These are phyloP conservation scores for Pseudogymnoascus sp. DNA, from an alignment of 2,329 filamentous ascomycete species.

Conservation along the genomic window DNA sequence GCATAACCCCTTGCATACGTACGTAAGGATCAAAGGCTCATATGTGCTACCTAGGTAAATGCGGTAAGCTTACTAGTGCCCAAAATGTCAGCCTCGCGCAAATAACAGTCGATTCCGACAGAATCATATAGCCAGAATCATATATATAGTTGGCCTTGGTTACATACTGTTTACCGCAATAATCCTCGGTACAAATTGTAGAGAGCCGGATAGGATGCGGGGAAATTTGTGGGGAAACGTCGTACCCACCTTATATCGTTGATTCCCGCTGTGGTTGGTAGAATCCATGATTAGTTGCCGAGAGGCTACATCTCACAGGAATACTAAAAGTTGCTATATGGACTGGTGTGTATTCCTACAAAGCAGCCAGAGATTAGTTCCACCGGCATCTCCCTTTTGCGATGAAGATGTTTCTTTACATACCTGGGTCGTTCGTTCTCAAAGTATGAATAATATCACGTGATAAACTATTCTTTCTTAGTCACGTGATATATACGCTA, in stretches of 20 bases:
- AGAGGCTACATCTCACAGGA: background rate
- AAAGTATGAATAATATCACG: background rate
- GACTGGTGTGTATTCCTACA: background rate
- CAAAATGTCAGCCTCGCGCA: background rate
- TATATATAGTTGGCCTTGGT: background rate
- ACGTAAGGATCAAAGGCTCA: background rate
- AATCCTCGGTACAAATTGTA: background rate
- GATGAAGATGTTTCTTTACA: background rate
- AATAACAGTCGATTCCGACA: background rate
- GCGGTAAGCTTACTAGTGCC: background rate
- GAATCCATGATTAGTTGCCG: background rate
- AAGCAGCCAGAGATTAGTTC: background rate
- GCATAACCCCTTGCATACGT: background rate
- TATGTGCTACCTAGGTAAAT: background rate
- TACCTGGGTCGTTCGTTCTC: background rate
- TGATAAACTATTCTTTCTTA: background rate
- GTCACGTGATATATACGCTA: background rate
- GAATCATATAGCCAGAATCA: slow-evolving; percentile 3
- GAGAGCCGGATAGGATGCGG: background rate
- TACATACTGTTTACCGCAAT: background rate
- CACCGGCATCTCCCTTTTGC: background rate
- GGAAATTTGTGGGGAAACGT: background rate
- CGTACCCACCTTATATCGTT: background rate
- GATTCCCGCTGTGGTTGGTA: background rate
- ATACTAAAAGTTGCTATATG: background rate